phyloP scores from a whole-genome alignment of 2,329 filamentous ascomycete species.

The Leptographium wingfieldii region DNA sequence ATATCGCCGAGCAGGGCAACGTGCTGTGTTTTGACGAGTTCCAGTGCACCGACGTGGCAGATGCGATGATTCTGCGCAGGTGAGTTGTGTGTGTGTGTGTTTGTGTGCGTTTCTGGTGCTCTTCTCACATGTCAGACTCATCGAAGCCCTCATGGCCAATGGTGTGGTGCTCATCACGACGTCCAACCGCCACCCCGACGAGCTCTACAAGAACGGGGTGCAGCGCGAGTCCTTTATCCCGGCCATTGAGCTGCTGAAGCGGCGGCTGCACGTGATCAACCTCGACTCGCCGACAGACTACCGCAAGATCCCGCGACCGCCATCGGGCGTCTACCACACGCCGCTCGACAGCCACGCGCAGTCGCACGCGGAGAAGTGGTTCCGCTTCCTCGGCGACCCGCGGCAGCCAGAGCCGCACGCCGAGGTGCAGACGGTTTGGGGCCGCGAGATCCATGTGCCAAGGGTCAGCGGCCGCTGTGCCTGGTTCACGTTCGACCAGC shows the following conservation, averaged over 20 bases:
- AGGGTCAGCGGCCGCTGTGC: slow-evolving; percentile 78
- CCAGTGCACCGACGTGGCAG: slow-evolving; percentile 94
- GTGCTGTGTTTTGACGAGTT: slow-evolving; percentile 98
- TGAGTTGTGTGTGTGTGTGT: slow-evolving; percentile 18
- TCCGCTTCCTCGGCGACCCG: slow-evolving; percentile 81
- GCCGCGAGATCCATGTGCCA: slow-evolving; percentile 77
- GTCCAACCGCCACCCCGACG: slow-evolving; percentile 89
- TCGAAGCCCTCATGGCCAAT: slow-evolving; percentile 87
- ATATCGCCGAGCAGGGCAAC: slow-evolving; percentile 72
- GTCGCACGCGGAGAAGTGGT: slow-evolving; percentile 87
- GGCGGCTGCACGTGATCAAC: slow-evolving; percentile 76
- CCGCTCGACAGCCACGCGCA: slow-evolving; percentile 67
- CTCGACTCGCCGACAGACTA: slow-evolving; percentile 94
- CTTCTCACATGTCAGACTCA: slow-evolving; percentile 37
- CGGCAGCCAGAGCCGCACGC: slow-evolving; percentile 61
- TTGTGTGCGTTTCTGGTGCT: not conserved
- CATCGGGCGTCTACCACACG: slow-evolving; percentile 87
- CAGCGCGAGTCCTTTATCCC: slow-evolving; percentile 92
- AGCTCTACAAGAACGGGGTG: slow-evolving; percentile 96
- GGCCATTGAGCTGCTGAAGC: slow-evolving; percentile 84
- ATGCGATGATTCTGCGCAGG: slow-evolving; percentile 92
- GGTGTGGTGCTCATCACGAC: slow-evolving; percentile 95
- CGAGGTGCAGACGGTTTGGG: slow-evolving; percentile 80
- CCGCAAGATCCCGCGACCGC: slow-evolving; percentile 86
- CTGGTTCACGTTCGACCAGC: slow-evolving; percentile 83